Percentiles rank a stretch among this genome's conserved stretches.
Evolutionary conservation across 2,329 filamentous ascomycete species (phyloP).

Genomic region (Colletotrichum sp.): DNA sequence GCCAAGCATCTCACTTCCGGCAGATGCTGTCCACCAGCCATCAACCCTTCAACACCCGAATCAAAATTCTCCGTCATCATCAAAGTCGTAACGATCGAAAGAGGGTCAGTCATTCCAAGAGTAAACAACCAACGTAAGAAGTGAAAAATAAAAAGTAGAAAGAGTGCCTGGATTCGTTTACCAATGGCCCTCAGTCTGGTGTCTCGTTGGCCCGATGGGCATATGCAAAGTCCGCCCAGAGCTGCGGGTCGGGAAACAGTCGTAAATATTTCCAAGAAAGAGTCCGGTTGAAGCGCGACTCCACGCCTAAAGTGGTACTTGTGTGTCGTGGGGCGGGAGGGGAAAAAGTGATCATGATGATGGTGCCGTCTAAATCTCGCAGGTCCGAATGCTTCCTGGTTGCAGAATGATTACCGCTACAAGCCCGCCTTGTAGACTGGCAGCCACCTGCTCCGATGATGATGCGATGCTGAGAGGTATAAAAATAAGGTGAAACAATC

Average conservation of each 20-base stretch:
- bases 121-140: conserved; percentile 9
- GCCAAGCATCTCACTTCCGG: neutral
- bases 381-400: conserved; percentile 14
- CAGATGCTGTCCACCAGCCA: neutral
- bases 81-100: conserved; percentile 22
- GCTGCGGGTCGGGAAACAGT: neutral
- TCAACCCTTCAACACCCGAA: neutral
- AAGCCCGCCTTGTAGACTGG: neutral
- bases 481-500: conserved; percentile 16
- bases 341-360: conserved; percentile 9
- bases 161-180: neutral
- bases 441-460: neutral
- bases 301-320: neutral
- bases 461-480: conserved; percentile 21
- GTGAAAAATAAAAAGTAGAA: neutral
- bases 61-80: conserved; percentile 15
- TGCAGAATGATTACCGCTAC: conserved; percentile 8
- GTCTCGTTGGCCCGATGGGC: neutral
- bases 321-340: neutral
- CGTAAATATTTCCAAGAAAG: conserved; percentile 17
- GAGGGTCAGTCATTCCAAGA: conserved; percentile 18
- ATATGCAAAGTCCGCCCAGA: neutral
- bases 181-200: neutral
- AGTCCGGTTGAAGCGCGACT: neutral
- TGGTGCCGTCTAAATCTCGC: conserved; percentile 17